Evolutionary conservation across 352 stramenopile genomes (phyloP).

Genomic region (Phytophthora hibernalis): DNA sequence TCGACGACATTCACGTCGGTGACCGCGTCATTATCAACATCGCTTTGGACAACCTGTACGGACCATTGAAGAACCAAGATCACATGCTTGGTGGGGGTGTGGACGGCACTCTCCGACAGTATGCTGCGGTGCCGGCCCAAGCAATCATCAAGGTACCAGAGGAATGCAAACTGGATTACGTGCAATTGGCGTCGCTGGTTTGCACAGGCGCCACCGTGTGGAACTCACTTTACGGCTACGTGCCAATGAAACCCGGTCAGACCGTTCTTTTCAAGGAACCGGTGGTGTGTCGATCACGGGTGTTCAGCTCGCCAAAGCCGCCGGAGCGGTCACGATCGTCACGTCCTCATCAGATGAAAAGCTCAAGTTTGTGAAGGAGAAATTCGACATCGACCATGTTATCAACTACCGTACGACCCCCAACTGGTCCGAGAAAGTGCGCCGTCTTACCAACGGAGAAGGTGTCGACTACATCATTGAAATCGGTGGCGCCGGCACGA

Average conservation of each 20-base stretch:
- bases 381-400: slow-evolving; percentile 37
- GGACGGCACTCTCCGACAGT: slow-evolving; percentile 40
- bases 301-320: slow-evolving; percentile 39
- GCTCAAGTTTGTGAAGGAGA: slow-evolving; percentile 35
- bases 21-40: slow-evolving; percentile 44
- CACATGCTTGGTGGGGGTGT: slow-evolving; percentile 34
- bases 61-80: slow-evolving; percentile 20
- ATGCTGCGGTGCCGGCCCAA: slow-evolving; percentile 24
- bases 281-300: slow-evolving; percentile 41
- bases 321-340: slow-evolving; percentile 41
- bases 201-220: slow-evolving; percentile 37
- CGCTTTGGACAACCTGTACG: slow-evolving; percentile 32
- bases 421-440: slow-evolving; percentile 39
- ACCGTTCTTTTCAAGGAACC: slow-evolving; percentile 30
- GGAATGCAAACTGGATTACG: slow-evolving; percentile 30
- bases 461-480: slow-evolving; percentile 47
- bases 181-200: slow-evolving; percentile 38
- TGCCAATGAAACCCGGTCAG: slow-evolving; percentile 30
- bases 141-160: slow-evolving; percentile 37
- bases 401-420: slow-evolving; percentile 45
- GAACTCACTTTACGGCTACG: slow-evolving; percentile 40
- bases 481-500: slow-evolving; percentile 44
- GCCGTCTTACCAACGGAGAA: slow-evolving; percentile 26
- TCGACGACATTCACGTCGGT: slow-evolving; percentile 23
- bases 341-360: slow-evolving; percentile 41